Conservation (phyloP, 148 eudicot species). For the Amaranthus cruentus region DNA sequence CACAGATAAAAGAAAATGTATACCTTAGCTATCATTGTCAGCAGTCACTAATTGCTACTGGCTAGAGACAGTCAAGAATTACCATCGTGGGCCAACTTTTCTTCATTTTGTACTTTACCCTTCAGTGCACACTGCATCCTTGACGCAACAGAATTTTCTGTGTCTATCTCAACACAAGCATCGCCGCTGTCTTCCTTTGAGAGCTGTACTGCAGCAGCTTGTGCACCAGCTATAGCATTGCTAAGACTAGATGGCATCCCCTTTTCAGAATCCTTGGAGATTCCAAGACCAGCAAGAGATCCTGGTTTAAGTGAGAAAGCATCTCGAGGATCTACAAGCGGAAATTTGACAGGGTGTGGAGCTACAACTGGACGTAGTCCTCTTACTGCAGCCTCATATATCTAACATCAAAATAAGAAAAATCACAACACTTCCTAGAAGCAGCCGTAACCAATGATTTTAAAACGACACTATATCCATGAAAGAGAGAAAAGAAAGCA, state of each 20-base stretch:
- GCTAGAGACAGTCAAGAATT: background rate
- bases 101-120: conserved; percentile 18
- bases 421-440: background rate
- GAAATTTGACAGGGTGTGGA: conserved; percentile 53
- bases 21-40: conserved; percentile 12
- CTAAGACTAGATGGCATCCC: conserved; percentile 50
- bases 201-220: conserved; percentile 64
- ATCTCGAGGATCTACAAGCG: conserved; percentile 50
- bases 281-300: conserved; percentile 28
- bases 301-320: conserved; percentile 73
- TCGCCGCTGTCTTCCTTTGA: conserved; percentile 31
- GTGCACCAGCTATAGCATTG: conserved; percentile 71
- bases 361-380: conserved; percentile 47
- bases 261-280: conserved; percentile 29
- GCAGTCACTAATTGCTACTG: background rate
- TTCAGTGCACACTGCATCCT: conserved; percentile 40
- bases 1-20: background rate
- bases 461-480: background rate
- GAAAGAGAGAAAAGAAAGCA: background rate
- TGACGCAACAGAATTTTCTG: conserved; percentile 35
- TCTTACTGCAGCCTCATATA: conserved; percentile 56
- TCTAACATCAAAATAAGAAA: conserved; percentile 30
- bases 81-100: background rate
- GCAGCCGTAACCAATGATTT: background rate
- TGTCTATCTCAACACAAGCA: conserved; percentile 11